Conservation (phyloP, 176 grass and related monocot species). For the Ensete glaucum region DNA sequence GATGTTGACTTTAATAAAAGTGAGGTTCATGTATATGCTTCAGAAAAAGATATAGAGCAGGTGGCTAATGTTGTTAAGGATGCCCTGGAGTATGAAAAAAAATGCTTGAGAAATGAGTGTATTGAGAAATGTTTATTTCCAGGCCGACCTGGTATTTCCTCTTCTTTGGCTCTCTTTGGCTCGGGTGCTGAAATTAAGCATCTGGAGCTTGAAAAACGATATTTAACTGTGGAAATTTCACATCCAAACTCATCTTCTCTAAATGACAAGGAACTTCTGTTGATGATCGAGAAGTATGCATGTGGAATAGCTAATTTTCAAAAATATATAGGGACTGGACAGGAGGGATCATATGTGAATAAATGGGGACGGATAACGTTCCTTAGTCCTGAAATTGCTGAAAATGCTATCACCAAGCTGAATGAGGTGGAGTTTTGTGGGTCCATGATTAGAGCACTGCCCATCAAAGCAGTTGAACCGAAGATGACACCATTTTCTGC, state of each 20-base stretch:
- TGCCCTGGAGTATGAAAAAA: slow-evolving; percentile 53
- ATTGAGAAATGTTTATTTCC: slow-evolving; percentile 56
- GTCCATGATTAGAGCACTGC: slow-evolving; percentile 49
- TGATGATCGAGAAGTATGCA: slow-evolving; percentile 44
- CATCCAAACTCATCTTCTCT: slow-evolving; percentile 58
- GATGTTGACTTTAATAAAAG: slow-evolving; percentile 55
- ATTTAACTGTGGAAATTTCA: slow-evolving; percentile 62
- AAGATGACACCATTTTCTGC: slow-evolving; percentile 56
- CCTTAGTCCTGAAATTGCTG: slow-evolving; percentile 57
- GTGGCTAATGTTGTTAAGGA: slow-evolving; percentile 34
- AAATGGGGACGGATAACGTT: slow-evolving; percentile 87
- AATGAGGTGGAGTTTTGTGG: slow-evolving; percentile 67
- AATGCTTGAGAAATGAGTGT: slow-evolving; percentile 64
- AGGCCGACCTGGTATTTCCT: slow-evolving; percentile 32
- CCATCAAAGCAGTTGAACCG: slow-evolving; percentile 29
- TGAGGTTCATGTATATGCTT: slow-evolving; percentile 63
- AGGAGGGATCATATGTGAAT: slow-evolving; percentile 31
- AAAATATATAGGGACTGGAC: slow-evolving; percentile 30
- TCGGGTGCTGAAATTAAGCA: slow-evolving; percentile 97
- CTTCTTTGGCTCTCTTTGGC: slow-evolving; percentile 53
- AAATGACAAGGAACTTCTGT: slow-evolving; percentile 69
- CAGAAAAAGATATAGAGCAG: slow-evolving; percentile 45
- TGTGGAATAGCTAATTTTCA: slow-evolving; percentile 50
- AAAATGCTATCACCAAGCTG: slow-evolving; percentile 53
- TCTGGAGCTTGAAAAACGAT: slow-evolving; percentile 72